Conservation (phyloP, 176 grass and related monocot species). For the Alopecurus myosuroides region DNA sequence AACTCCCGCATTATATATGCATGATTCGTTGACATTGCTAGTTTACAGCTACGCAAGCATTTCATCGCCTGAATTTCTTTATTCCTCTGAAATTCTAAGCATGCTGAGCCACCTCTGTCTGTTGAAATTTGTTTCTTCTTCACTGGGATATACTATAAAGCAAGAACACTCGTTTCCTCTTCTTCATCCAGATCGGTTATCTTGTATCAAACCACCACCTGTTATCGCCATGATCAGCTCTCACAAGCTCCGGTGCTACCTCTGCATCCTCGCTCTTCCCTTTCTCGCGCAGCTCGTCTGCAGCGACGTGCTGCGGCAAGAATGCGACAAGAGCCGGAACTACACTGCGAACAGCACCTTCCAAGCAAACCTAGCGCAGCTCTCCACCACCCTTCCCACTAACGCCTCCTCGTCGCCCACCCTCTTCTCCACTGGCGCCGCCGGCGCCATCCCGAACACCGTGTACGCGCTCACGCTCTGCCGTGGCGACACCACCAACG, state of each 20-base stretch:
- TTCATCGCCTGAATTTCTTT: not conserved
- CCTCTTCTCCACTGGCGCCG: not conserved
- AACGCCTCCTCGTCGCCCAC: conserved; percentile 19
- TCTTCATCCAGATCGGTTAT: not conserved
- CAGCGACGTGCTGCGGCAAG: not conserved
- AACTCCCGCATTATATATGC: not conserved
- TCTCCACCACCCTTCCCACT: not conserved
- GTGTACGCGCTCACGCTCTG: conserved; percentile 34
- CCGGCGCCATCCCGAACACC: conserved; percentile 16
- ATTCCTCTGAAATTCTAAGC: not conserved
- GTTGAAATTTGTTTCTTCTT: not conserved
- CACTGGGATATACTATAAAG: not conserved
- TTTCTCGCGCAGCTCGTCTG: not conserved
- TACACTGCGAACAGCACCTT: not conserved
- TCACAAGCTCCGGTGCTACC: not conserved
- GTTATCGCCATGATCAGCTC: not conserved
- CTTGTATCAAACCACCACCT: not conserved
- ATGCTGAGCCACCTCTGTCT: not conserved
- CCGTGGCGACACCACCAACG: conserved; percentile 28
- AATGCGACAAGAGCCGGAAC: not conserved
- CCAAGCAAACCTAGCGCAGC: not conserved
- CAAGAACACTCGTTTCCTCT: not conserved
- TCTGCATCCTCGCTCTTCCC: not conserved
- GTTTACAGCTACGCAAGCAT: not conserved
- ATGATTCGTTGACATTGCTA: not conserved